Percentiles rank a stretch among this genome's conserved stretches.
Conservation (phyloP, 768 basidiomycete genomes). For the Coprinopsis strossmayeri region DNA sequence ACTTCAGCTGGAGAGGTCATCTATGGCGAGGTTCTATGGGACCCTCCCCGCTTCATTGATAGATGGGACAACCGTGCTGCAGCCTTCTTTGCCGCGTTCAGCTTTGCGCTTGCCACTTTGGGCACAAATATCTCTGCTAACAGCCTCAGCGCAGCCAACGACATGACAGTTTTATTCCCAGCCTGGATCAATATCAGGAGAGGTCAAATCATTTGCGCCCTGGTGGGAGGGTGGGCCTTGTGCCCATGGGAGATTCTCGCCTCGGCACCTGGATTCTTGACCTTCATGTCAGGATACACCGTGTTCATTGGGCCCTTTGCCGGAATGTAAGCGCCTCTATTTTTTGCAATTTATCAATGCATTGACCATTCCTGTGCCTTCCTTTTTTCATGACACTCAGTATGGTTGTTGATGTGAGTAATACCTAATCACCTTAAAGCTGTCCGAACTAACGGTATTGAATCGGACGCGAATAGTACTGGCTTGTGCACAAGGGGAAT, state of each 20-base stretch:
- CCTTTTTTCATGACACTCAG: conserved; percentile 17
- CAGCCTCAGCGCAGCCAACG: conserved; percentile 66
- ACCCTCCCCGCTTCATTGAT: conserved; percentile 70
- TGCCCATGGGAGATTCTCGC: conserved; percentile 83
- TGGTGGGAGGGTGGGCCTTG: conserved; percentile 82
- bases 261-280: conserved; percentile 59
- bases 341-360: neutral
- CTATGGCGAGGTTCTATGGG: conserved; percentile 65
- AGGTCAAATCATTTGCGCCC: conserved; percentile 71
- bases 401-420: conserved; percentile 41
- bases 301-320: conserved; percentile 85
- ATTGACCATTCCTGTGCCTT: neutral
- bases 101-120: conserved; percentile 67
- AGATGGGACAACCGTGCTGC: conserved; percentile 82
- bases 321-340: conserved; percentile 47
- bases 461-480: conserved; percentile 44
- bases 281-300: conserved; percentile 79
- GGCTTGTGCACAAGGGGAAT: conserved; percentile 64
- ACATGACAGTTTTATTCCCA: conserved; percentile 75
- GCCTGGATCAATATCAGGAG: conserved; percentile 76
- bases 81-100: conserved; percentile 76
- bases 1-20: conserved; percentile 69
- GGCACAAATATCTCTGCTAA: conserved; percentile 78
- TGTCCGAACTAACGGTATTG: neutral
- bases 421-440: neutral